Evolutionary conservation across 129 eudicot species (phyloP).

Genomic region (Flaveria sonorensis): DNA sequence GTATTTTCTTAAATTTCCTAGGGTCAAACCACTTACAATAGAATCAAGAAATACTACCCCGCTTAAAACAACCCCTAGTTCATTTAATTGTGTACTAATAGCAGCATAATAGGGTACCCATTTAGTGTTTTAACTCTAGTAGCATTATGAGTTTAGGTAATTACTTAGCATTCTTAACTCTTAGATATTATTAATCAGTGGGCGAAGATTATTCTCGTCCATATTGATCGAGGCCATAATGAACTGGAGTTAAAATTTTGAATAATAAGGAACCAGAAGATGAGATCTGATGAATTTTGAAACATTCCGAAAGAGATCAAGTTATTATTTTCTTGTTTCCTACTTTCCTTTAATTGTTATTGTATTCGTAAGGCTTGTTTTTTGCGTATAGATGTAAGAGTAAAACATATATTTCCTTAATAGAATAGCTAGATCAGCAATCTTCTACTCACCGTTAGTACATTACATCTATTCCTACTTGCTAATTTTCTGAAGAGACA

Average conservation of each 20-base stretch:
- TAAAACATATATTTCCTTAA: not conserved
- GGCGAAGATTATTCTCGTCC: constrained; percentile 8
- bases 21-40: not conserved
- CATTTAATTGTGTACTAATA: not conserved
- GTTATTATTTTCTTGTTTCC: not conserved
- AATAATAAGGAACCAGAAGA: constrained; percentile 9
- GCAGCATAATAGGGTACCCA: not conserved
- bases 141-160: constrained; percentile 2
- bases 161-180: constrained; percentile 1
- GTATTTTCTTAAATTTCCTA: not conserved
- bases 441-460: not conserved
- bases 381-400: not conserved
- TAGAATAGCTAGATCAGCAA: not conserved
- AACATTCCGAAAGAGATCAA: constrained; percentile 6
- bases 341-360: constrained; percentile 12
- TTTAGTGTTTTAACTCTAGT: constrained; percentile 2
- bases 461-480: not conserved
- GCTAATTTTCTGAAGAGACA: not conserved
- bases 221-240: not conserved
- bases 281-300: not conserved
- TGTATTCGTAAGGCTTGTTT: not conserved
- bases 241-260: constrained; percentile 1
- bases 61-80: not conserved
- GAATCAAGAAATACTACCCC: not conserved
- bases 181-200: not conserved